phyloP scores from a whole-genome alignment of 192 early-diverging fungal genomes.

The Coemansia javaensis region DNA sequence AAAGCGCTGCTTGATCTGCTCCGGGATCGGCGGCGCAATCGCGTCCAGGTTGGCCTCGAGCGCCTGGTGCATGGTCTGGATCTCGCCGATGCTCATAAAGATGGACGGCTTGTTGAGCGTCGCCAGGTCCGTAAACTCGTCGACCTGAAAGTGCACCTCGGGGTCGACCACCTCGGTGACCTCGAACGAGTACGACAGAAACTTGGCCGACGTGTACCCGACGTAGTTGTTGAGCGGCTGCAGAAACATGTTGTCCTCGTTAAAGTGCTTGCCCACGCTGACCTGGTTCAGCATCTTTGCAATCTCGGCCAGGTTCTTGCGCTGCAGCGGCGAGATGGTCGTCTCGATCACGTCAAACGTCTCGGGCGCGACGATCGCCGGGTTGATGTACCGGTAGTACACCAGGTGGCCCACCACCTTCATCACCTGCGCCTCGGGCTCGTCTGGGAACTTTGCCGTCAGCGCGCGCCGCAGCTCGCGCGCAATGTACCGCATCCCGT shows the following conservation, averaged over 20 bases:
- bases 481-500: slow-evolving; percentile 94
- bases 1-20: slow-evolving; percentile 51
- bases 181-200: slow-evolving; percentile 79
- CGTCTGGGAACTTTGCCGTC: slow-evolving; percentile 74
- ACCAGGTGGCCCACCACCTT: slow-evolving; percentile 91
- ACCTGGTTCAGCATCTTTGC: slow-evolving; percentile 95
- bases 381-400: slow-evolving; percentile 98
- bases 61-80: slow-evolving; percentile 83
- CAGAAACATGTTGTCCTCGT: slow-evolving; percentile 64
- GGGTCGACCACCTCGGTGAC: slow-evolving; percentile 83
- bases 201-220: slow-evolving; percentile 66
- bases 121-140: slow-evolving; percentile 79
- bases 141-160: slow-evolving; percentile 86
- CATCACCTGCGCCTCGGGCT: slow-evolving; percentile 73
- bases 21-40: slow-evolving; percentile 56
- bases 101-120: slow-evolving; percentile 79
- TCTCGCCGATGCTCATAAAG: slow-evolving; percentile 86
- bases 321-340: slow-evolving; percentile 77
- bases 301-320: slow-evolving; percentile 95
- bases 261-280: slow-evolving; percentile 79
- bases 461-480: slow-evolving; percentile 76
- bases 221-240: slow-evolving; percentile 81
- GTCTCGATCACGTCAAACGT: slow-evolving; percentile 91
- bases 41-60: slow-evolving; percentile 75
- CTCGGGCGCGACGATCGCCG: slow-evolving; percentile 96